Base-by-base conservation (phyloP, 768 basidiomycete species). In the Vararia minispora region DNA sequence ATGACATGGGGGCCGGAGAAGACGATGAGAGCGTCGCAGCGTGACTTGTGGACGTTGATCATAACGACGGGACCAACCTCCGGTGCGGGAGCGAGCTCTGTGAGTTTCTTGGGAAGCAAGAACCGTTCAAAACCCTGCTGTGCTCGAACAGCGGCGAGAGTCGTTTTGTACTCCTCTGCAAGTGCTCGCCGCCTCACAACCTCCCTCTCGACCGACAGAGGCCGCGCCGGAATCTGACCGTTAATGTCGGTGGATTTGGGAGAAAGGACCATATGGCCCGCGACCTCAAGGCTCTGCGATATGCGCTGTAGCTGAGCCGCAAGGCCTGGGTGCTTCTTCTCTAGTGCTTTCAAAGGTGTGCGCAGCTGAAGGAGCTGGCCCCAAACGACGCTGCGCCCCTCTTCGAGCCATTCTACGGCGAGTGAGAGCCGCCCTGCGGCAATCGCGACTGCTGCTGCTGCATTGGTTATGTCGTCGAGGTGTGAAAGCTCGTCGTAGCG, bases 21-120 rank as follows among this genome's bases (percentile, higher is more conserved):
- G n/a, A 50, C 17, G 17, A 64, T 57, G 20, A 68, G 20, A 0
- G 62, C 65, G 40, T 68, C 62, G 26, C 62, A 68, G n/a, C 60
- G 50, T 25, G 20, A 40, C 8, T 23, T 18, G 40, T 52, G 46
- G 18, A 55, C 42, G 27, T 65, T 67, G 32, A 67, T 48, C 12
- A 68, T 40, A 14, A 66, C 30, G 21, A 66, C 54, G 1, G 64
- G 64, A 1, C 65, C 64, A 3, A 53, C 49, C 1, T 18, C 35
- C 2, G 58, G 52, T 2, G 51, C 60, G 35, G 43, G 41, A 2
- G 42, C 50, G 9, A 66, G 49, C 12, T 55, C 45, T 2, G 44
- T 20, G 24, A 56, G 60, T 3, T 45, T 27, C 3, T 37, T 32
- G 0, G 52, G 34, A 21, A 37, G 38, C 33, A 64, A 49, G 38